A percentile compares a stretch with the other conserved stretches of the same genome.
Evolutionary conservation across 305 asterid species (phyloP).

Genomic region (Fraxinus albicans): DNA sequence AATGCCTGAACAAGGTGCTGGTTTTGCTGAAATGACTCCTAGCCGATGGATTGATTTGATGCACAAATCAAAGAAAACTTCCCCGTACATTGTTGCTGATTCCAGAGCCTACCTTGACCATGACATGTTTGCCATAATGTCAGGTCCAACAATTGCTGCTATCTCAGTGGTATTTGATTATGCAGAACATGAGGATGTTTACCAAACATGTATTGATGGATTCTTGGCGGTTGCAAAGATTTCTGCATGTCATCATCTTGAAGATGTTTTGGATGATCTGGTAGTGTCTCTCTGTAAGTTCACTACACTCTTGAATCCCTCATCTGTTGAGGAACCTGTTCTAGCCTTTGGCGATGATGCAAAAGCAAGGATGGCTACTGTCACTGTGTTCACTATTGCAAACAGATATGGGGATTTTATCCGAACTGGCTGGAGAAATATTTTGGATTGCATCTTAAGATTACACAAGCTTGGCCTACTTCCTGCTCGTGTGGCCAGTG

Average conservation of each 20-base stretch:
- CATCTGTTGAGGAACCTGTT: constrained; percentile 92
- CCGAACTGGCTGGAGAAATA: constrained; percentile 95
- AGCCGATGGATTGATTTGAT: constrained; percentile 98
- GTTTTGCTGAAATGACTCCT: constrained; percentile 94
- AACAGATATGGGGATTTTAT: constrained; percentile 87
- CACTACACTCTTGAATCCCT: constrained; percentile 83
- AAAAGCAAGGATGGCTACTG: constrained; percentile 95
- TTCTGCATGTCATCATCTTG: constrained; percentile 95
- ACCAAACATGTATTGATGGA: constrained; percentile 92
- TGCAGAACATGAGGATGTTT: constrained; percentile 92
- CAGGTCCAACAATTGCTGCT: constrained; percentile 98
- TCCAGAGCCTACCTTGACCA: constrained; percentile 90
- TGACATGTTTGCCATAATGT: constrained; percentile 98
- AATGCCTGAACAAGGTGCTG: constrained; percentile 90
- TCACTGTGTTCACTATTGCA: constrained; percentile 87
- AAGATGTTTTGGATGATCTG: constrained; percentile 92
- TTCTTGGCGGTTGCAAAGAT: constrained; percentile 95
- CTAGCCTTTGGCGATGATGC: constrained; percentile 94
- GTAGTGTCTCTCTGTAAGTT: constrained; percentile 94
- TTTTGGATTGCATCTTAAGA: constrained; percentile 86
- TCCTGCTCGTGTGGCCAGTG: constrained; percentile 98
- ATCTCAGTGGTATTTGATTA: constrained; percentile 94
- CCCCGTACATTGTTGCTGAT: constrained; percentile 76
- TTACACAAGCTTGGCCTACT: constrained; percentile 94
- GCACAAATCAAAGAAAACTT: constrained; percentile 78